Evolutionary conservation across 140 eudicot genomes (phyloP).

Genomic region (Bidens hawaiensis): DNA sequence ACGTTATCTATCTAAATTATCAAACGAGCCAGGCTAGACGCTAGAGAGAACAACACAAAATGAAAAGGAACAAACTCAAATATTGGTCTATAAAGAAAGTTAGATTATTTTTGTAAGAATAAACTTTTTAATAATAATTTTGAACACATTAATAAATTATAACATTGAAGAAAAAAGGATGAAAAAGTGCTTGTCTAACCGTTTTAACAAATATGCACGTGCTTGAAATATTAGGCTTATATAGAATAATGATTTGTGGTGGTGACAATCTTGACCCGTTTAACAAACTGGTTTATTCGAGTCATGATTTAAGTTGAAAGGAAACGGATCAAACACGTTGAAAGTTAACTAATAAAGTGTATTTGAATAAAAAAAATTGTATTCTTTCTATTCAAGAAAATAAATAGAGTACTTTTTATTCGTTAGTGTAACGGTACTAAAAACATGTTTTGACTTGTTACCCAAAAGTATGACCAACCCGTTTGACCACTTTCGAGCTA

Average conservation of each 20-base stretch:
- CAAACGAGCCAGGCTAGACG: not conserved
- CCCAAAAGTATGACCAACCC: not conserved
- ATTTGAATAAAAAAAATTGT: not conserved
- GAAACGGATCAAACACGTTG: not conserved
- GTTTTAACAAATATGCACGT: conserved; percentile 7
- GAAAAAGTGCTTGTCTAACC: not conserved
- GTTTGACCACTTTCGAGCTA: not conserved
- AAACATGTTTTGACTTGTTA: not conserved
- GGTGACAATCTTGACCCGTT: not conserved
- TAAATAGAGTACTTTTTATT: not conserved
- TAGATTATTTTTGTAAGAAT: not conserved
- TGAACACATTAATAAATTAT: not conserved
- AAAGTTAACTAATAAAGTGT: not conserved
- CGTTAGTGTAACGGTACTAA: too few relatives aligned
- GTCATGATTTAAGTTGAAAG: not conserved
- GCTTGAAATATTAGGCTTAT: not conserved
- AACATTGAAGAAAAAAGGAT: not conserved
- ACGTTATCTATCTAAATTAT: not conserved
- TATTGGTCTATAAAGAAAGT: not conserved
- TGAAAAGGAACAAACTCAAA: too few relatives aligned
- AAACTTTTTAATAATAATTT: not conserved
- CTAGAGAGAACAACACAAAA: too few relatives aligned
- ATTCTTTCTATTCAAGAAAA: too few relatives aligned
- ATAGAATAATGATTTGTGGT: not conserved
- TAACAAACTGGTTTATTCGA: not conserved